These are phyloP conservation scores for Penicillium tannophilum DNA, from an alignment of 495 filamentous ascomycete genomes.

Conservation along the genomic window DNA sequence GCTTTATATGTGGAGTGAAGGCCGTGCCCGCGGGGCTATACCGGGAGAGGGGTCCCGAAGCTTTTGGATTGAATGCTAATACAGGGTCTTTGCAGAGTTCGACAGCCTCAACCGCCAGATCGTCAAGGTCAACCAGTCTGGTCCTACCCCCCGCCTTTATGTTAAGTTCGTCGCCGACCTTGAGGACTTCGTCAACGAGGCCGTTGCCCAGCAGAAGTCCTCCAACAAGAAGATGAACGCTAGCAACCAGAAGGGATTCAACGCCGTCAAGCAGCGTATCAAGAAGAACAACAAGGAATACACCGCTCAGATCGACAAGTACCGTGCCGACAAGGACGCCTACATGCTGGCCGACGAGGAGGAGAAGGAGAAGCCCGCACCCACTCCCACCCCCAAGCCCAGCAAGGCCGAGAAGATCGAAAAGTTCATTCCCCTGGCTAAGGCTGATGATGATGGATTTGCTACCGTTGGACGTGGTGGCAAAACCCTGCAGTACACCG, in stretches of 20 bases:
- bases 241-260: conserved; percentile 88
- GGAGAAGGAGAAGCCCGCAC: conserved; percentile 55
- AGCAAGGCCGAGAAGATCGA: conserved; percentile 51
- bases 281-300: conserved; percentile 99
- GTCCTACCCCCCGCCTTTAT: conserved; percentile 83
- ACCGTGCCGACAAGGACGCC: conserved; percentile 76
- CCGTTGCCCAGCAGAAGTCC: conserved; percentile 89
- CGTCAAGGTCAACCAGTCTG: conserved; percentile 71
- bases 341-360: conserved; percentile 89
- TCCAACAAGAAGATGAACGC: conserved; percentile 99
- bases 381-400: conserved; percentile 32
- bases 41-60: background rate
- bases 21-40: background rate
- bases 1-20: background rate
- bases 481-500: conserved; percentile 83
- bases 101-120: conserved; percentile 96
- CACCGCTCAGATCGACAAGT: conserved; percentile 81
- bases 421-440: conserved; percentile 47
- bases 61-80: conserved; percentile 24
- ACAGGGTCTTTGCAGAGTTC: conserved; percentile 64
- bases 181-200: conserved; percentile 94
- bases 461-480: conserved; percentile 84
- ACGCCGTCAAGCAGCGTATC: conserved; percentile 94
- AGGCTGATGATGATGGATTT: conserved; percentile 82
- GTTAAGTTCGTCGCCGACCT: conserved; percentile 91